Base-by-base conservation (phyloP, 306 rosid species). In the Quercus bicolor region DNA sequence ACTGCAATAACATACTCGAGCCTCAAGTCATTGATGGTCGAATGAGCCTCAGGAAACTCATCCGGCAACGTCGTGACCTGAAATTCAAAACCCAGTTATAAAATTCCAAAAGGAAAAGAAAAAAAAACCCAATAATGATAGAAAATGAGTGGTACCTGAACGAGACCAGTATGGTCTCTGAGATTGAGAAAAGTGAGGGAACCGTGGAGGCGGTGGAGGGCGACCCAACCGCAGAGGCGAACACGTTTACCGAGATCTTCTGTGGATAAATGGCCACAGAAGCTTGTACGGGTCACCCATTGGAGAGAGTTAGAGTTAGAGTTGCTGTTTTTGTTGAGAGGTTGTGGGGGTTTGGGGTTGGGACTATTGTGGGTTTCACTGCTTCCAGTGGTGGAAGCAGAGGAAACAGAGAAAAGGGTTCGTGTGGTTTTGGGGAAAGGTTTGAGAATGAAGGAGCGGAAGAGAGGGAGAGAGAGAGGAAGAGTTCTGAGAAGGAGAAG, bases 11-110 rank as follows among this genome's bases (percentile, higher is more conserved):
- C 99, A 48, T 92, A 88, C 92, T 95, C 98, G 33, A 95, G 89
- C 68, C 99, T 82, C 74, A 87, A 72, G 81, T 87, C 88, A 77
- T 91, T 95, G 52, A 92, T 70, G 26, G 76, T 87, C 52, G 89
- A 75, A 84, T 92, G 98, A 5, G 95, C 96, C 53, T 91, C 86
- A 26, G 94, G 98, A 78, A 88, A 95, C 75, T 90, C 87, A n/a
- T 88, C 92, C n/a, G 97, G 95, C 73, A 89, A 97, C 54, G 98
- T 92, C n/a, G 98, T 86, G 59, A 95, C 84, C 98, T 93, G 53
- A 74, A 83, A 68, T 57, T 75, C 28, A 61, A 61, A 79, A 76
- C 73, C 53, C 56, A 69, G 69, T 78, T 15, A 87, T 31, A 18
- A 79, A 55, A 86, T 37, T 13, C 23, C 73, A 7, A 5, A 13